A percentile compares a stretch with the other conserved stretches of the same genome.
Conservation (phyloP, 2,329 filamentous ascomycete genomes). For the Fusarium sacchari region DNA sequence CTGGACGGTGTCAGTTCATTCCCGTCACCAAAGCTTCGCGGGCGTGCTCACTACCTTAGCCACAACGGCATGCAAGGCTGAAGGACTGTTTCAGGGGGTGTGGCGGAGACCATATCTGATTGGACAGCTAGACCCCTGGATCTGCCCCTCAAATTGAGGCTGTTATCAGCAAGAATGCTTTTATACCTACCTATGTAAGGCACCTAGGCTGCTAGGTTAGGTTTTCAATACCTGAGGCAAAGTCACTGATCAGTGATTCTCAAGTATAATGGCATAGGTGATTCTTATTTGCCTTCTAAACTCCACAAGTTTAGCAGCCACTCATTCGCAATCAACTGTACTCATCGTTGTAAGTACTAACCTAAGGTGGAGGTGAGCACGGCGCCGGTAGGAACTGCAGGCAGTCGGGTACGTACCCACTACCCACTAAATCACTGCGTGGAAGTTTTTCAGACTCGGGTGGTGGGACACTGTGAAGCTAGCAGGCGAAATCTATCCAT, state of each 20-base stretch:
- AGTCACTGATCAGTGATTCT: background rate
- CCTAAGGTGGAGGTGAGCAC: background rate
- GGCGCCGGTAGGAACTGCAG: background rate
- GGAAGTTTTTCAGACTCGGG: slow-evolving; percentile 43
- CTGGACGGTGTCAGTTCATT: slow-evolving; percentile 19
- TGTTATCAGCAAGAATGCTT: background rate
- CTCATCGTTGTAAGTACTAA: background rate
- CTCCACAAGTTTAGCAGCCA: background rate
- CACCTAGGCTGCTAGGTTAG: background rate
- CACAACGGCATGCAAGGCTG: slow-evolving; percentile 29
- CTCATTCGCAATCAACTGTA: background rate
- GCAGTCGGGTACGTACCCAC: slow-evolving; percentile 37
- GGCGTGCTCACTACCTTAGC: slow-evolving; percentile 1
- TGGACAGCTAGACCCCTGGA: slow-evolving; percentile 10
- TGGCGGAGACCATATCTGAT: slow-evolving; percentile 13
- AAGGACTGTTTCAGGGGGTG: slow-evolving; percentile 6
- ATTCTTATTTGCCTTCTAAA: background rate
- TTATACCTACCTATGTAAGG: no score
- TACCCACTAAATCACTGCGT: slow-evolving; percentile 40
- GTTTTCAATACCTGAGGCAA: background rate
- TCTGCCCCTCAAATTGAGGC: slow-evolving; percentile 22
- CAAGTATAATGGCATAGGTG: background rate
- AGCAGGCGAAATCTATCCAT: slow-evolving; percentile 38
- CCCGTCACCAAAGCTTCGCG: slow-evolving; percentile 4
- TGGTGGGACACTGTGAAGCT: slow-evolving; percentile 39